Evolutionary conservation across 2,329 filamentous ascomycete species (phyloP), one percentile per base, ranked within the genome.

Genomic region (Calonectria honghensis): DNA sequence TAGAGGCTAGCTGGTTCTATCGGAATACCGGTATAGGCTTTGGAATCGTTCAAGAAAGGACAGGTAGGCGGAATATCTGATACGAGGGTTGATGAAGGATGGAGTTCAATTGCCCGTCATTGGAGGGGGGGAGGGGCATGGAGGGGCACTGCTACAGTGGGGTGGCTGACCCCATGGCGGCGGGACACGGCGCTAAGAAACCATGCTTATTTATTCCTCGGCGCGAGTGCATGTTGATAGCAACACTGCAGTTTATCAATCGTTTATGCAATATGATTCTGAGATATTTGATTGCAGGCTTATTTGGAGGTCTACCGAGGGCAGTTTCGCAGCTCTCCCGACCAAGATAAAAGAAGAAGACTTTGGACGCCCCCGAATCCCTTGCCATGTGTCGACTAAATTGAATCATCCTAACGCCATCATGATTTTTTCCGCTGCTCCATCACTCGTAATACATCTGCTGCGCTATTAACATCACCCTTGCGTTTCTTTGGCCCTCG

Each of bases 391-490:
- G 29, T 63, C 24, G 14, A 41, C n/a, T 63, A 63, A 24, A 37
- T 39, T 37, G 51, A 48, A 50, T 14, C 45, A 29, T 59, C 57
- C 20, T 3, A 6, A 20, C 50, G 37, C 57, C 37, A 32, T 81
- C 72, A 81, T 72, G 75, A 75, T 79, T 82, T 82, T 79, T 89
- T 90, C 59, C 88, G 87, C 80, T 88, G 86, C 81, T 97, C 94
- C 80, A 98, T 90, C 35, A 95, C 94, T 73, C 91, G 91, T 88
- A 98, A 86, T 69, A 98, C 95, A 87, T 98, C 95, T 6, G 90
- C 91, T 18, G 92, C 94, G 85, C 89, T 96, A 82, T 98, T 95
- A 73, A 86, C 92, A 83, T 96, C 94, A 0, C 94, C 94, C 84
- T 95, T 95, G 81, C 92, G 91, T 87, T 95, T 96, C 88, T 94